phyloP scores from a whole-genome alignment of 441 rosid species.

The Omphalea diandra region DNA sequence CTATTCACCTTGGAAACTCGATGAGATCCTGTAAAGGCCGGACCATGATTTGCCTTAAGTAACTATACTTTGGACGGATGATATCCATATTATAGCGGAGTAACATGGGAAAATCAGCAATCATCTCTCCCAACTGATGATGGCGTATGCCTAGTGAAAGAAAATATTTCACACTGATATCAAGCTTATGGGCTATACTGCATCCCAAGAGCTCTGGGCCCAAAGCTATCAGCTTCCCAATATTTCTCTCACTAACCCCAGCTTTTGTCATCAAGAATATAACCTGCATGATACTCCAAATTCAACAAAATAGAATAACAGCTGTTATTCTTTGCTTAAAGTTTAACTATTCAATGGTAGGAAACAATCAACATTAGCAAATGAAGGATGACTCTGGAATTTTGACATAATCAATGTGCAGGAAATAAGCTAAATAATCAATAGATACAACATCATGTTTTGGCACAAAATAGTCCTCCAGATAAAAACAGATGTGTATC shows the following conservation, averaged over 20 bases:
- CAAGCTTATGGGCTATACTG: slow-evolving; percentile 74
- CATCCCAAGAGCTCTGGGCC: slow-evolving; percentile 91
- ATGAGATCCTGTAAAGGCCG: slow-evolving; percentile 79
- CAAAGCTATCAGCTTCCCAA: slow-evolving; percentile 72
- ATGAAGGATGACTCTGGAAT: neutral
- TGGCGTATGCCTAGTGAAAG: slow-evolving; percentile 69
- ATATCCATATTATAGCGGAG: slow-evolving; percentile 72
- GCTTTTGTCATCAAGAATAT: slow-evolving; percentile 83
- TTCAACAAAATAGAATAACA: slow-evolving; percentile 6
- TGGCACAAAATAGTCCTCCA: neutral
- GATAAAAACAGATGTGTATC: neutral
- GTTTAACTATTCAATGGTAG: neutral
- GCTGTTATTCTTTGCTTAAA: no score
- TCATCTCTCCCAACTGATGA: slow-evolving; percentile 72
- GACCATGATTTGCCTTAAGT: slow-evolving; percentile 77
- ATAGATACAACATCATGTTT: neutral
- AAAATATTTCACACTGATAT: slow-evolving; percentile 66
- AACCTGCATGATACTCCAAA: slow-evolving; percentile 45
- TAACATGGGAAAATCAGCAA: slow-evolving; percentile 86
- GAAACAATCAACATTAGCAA: neutral
- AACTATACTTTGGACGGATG: slow-evolving; percentile 75
- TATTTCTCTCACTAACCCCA: slow-evolving; percentile 66
- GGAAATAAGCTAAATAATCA: neutral
- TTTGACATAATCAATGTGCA: neutral
- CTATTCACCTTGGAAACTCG: slow-evolving; percentile 79